Base-by-base conservation (phyloP, 108 stramenopile species). In the Pseudonitzschia delicatissima region DNA sequence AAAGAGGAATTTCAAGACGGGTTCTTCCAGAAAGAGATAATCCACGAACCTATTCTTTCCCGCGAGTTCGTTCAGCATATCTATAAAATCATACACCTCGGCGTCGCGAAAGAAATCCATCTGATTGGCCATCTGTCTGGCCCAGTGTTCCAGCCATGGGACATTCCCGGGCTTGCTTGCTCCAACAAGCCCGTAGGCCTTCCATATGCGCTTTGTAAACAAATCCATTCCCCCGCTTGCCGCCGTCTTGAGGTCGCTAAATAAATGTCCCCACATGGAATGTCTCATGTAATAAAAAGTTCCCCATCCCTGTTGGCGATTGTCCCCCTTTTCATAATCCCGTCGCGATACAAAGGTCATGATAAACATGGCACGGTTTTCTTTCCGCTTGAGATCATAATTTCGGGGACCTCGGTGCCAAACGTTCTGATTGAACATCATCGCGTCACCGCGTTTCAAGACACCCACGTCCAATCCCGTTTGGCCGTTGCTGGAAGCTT, bases 401-500 rank as follows among this genome's bases (percentile, higher is more conserved):
- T 82, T 74, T 20, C 36, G 32, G 13, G 74, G 64, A 11, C 81
- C 81, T 18, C 81, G 77, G 59, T 82, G 81, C 76, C 76, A 82
- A 0, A 72, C 53, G 55, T 78, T 72, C 61, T 82, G 81, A 66
- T 76, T 82, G 32, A 82, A 75, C 67, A 82, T 67, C 52, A 76
- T 57, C 0, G 68, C 81, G 60, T 82, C 81, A 20, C 81, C 81
- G 12, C 47, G 37, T 12, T 65, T 20, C 60, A 75, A 53, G 21
- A 82, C 42, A 11, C 73, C 77, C 21, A 44, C 42, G 3, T 77
- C 65, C 13, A 48, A 0, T 21, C 67, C 76, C 32, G 76, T 77
- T 26, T 59, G 42, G 25, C 76, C 76, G 45, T 77, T 77, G 49
- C 47, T 39, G 5, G 39, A 45, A 1, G 53, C 76, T 33, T 77